A percentile compares a stretch with the other conserved stretches of the same genome.
Evolutionary conservation across 306 rosid species (phyloP).

Genomic region (Argentina anserina): DNA sequence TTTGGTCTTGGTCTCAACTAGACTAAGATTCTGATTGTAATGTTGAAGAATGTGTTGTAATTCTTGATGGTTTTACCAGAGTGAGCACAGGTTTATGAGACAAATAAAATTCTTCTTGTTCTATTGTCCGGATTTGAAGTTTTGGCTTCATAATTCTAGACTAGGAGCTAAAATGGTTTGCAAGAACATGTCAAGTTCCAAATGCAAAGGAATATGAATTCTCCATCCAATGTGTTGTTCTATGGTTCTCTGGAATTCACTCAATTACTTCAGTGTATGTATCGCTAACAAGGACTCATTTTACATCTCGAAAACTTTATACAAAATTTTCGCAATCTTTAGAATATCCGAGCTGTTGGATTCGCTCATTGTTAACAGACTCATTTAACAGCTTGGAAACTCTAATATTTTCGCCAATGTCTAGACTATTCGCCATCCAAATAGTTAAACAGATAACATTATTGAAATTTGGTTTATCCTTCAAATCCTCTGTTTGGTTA

Average conservation of each 20-base stretch:
- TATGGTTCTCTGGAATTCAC: neutral
- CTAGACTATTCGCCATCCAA: neutral
- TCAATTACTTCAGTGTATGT: neutral
- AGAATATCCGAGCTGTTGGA: too few species aligned
- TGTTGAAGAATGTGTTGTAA: slow-evolving; percentile 34
- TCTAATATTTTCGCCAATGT: too few species aligned
- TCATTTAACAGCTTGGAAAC: too few species aligned
- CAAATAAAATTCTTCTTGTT: too few species aligned
- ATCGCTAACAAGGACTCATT: neutral
- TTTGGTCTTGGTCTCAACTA: slow-evolving; percentile 29
- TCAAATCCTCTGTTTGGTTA: neutral
- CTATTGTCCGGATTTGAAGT: too few species aligned
- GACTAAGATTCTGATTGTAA: slow-evolving; percentile 28
- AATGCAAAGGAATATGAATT: neutral
- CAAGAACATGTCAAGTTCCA: neutral
- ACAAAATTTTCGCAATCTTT: neutral
- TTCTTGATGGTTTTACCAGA: slow-evolving; percentile 17
- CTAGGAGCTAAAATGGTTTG: too few species aligned
- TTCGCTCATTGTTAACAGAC: too few species aligned
- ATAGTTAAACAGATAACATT: neutral
- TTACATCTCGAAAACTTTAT: fast-evolving
- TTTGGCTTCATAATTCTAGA: too few species aligned
- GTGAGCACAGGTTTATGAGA: neutral
- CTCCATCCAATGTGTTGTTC: neutral
- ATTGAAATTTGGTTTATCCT: slow-evolving; percentile 2